These are phyloP conservation scores for Didymellaceae sp. DNA, from an alignment of 2,329 filamentous ascomycete genomes.

Conservation along the genomic window DNA sequence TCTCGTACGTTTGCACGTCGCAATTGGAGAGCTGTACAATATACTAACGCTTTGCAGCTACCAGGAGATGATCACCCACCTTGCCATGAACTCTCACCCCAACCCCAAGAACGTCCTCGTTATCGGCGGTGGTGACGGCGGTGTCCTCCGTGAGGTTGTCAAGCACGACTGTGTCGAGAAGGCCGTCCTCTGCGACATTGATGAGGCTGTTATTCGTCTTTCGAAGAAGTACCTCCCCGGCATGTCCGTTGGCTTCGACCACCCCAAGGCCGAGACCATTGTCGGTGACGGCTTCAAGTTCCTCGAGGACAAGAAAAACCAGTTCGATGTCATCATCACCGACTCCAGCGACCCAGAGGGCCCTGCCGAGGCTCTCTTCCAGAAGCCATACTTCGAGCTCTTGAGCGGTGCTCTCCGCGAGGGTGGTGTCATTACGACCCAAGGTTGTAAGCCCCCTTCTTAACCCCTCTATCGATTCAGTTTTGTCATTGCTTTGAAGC, in stretches of 20 bases:
- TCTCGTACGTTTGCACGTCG: conserved; percentile 66
- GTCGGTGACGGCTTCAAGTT: conserved; percentile 99
- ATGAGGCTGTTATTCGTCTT: conserved; percentile 97
- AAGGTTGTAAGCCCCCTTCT: conserved; percentile 95
- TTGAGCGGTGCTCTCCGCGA: conserved; percentile 87
- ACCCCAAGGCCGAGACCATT: conserved; percentile 92
- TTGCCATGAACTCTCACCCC: conserved; percentile 98
- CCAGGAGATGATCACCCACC: conserved; percentile 99
- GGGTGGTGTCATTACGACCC: conserved; percentile 97
- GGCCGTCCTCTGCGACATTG: conserved; percentile 96
- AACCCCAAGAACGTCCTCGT: conserved; percentile 98
- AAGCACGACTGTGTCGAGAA: conserved; percentile 98
- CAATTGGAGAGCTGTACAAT: not conserved
- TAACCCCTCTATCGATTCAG: conserved; percentile 36
- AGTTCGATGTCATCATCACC: conserved; percentile 99
- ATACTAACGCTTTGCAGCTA: conserved; percentile 60
- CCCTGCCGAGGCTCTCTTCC: conserved; percentile 93
- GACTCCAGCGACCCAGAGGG: conserved; percentile 98
- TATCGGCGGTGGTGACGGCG: conserved; percentile 96
- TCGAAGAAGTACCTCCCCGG: conserved; percentile 97
- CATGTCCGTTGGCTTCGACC: conserved; percentile 91
- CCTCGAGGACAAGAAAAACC: conserved; percentile 93
- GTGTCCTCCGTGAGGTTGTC: conserved; percentile 96
- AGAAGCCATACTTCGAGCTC: conserved; percentile 98
- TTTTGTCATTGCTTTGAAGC: conserved; percentile 11